Conservation (phyloP, 192 early-diverging fungal species). For the Rhizoclosmatium sp. region DNA sequence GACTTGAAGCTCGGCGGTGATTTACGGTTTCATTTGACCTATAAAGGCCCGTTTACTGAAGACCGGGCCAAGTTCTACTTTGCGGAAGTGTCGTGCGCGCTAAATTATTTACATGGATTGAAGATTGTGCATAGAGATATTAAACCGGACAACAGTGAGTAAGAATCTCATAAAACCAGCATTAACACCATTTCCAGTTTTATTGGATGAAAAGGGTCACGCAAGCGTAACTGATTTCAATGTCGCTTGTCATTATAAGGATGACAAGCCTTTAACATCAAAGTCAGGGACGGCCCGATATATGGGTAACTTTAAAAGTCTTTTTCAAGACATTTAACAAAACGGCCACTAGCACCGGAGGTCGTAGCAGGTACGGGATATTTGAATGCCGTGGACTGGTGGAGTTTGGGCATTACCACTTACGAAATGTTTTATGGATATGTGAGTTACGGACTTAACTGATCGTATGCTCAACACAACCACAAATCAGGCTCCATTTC, state of each 20-base stretch:
- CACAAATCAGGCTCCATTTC: constrained; percentile 79
- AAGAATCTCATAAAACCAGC: background rate
- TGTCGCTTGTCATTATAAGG: constrained; percentile 56
- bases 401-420: constrained; percentile 89
- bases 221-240: constrained; percentile 64
- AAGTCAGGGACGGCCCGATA: constrained; percentile 70
- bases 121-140: constrained; percentile 63
- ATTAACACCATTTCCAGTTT: constrained; percentile 27
- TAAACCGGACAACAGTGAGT: constrained; percentile 47
- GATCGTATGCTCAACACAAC: background rate
- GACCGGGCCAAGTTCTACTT: constrained; percentile 53
- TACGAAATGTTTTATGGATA: constrained; percentile 87
- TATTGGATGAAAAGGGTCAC: constrained; percentile 57
- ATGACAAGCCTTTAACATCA: constrained; percentile 52
- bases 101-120: constrained; percentile 56
- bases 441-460: background rate
- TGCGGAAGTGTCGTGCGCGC: constrained; percentile 52
- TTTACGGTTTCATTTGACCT: constrained; percentile 63
- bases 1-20: constrained; percentile 69
- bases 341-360: constrained; percentile 40
- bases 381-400: constrained; percentile 90
- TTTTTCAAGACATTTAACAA: background rate
- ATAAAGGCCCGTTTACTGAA: constrained; percentile 50
- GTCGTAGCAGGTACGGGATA: constrained; percentile 68
- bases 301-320: constrained; percentile 61